Percentiles rank a stretch among this genome's conserved stretches.
These are phyloP conservation scores for Trametes gibbosa DNA, from an alignment of 768 basidiomycete species.

Conservation along the genomic window DNA sequence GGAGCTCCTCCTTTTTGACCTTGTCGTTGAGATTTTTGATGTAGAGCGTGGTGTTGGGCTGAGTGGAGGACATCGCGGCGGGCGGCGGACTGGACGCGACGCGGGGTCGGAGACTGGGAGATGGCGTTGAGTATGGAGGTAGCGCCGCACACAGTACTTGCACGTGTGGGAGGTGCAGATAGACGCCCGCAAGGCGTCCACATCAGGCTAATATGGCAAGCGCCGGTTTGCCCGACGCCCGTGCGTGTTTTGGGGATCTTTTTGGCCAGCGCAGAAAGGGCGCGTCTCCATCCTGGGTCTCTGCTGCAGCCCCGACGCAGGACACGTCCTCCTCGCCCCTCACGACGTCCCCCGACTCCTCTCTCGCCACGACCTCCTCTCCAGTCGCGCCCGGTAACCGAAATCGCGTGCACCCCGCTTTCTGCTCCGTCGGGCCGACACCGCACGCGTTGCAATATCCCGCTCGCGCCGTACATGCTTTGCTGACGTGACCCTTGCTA, in stretches of 20 bases:
- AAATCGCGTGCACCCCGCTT: not conserved
- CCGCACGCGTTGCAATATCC: conserved; percentile 4
- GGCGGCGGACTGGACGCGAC: not conserved
- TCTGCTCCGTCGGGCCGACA: not conserved
- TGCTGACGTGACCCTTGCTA: conserved; percentile 32
- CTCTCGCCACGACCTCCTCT: not conserved
- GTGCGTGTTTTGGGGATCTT: conserved; percentile 8
- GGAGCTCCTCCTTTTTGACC: conserved; percentile 87
- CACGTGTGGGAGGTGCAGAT: not conserved
- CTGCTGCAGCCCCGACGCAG: not conserved
- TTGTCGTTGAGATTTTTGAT: conserved; percentile 93
- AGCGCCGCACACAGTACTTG: not conserved
- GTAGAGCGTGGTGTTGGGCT: conserved; percentile 88
- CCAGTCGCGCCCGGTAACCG: not conserved
- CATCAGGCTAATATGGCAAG: not conserved
- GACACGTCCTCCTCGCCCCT: not conserved
- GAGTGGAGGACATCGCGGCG: conserved; percentile 42
- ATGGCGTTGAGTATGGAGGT: conserved; percentile 3
- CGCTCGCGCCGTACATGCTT: conserved; percentile 28
- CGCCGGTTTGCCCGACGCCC: conserved; percentile 5
- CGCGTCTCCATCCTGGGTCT: not conserved
- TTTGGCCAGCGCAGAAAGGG: conserved; percentile 6
- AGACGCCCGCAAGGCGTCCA: not conserved
- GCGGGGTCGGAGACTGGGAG: not conserved
- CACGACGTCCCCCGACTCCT: not conserved